A percentile compares a stretch with the other conserved stretches of the same genome.
These are phyloP conservation scores for Vaucheria bursata DNA, from an alignment of 352 stramenopile species.

Conservation along the genomic window DNA sequence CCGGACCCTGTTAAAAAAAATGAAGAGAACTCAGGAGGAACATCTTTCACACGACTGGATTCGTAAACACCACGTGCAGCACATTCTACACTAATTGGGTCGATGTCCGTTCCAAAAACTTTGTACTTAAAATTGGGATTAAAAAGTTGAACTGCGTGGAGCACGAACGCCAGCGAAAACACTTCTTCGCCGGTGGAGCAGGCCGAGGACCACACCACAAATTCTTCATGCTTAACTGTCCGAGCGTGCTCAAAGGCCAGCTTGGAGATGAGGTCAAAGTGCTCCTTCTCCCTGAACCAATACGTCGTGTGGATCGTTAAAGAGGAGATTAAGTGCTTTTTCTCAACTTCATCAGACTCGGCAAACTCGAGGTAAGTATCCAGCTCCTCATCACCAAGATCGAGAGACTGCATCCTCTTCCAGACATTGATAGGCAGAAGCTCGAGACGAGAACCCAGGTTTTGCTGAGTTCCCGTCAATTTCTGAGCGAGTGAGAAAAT, in stretches of 20 bases:
- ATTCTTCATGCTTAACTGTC: neutral
- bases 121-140: neutral
- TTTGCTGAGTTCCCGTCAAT: neutral
- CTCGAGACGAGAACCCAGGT: neutral
- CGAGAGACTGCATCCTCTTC: neutral
- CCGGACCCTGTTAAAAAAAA: neutral
- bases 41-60: too few relatives aligned
- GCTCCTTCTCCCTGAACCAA: neutral
- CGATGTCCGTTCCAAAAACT: neutral
- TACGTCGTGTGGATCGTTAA: neutral
- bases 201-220: neutral
- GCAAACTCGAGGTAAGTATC: neutral
- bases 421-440: neutral
- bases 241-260: neutral
- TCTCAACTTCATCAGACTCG: neutral
- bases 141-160: neutral
- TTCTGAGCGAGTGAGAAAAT: neutral
- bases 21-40: neutral
- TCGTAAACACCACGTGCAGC: neutral
- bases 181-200: neutral
- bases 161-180: neutral
- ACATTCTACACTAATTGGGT: neutral
- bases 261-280: neutral
- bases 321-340: neutral
- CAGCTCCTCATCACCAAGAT: too few relatives aligned